These are phyloP conservation scores for Microdochium bolleyi DNA, from an alignment of 2,329 filamentous ascomycete genomes.

Conservation along the genomic window DNA sequence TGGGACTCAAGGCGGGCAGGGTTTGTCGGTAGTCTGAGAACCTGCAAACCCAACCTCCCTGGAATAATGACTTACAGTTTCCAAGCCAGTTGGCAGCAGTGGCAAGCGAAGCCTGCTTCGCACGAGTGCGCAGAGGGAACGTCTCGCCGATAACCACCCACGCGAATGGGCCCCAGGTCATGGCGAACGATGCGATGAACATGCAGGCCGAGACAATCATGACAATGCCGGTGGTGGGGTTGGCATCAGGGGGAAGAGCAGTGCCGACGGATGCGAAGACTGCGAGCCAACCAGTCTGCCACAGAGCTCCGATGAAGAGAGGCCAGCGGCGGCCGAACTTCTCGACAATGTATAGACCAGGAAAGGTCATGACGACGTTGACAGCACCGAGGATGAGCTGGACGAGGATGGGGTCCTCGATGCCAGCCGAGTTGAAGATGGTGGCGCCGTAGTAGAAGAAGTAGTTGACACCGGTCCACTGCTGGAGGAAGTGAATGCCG, in stretches of 20 bases:
- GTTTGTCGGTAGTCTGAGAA: background rate
- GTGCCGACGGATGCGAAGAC: constrained; percentile 55
- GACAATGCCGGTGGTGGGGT: constrained; percentile 46
- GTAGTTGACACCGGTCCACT: constrained; percentile 57
- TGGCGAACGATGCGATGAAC: constrained; percentile 66
- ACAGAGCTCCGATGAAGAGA: constrained; percentile 56
- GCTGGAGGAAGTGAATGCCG: constrained; percentile 57
- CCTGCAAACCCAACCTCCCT: background rate
- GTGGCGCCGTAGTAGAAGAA: constrained; percentile 60
- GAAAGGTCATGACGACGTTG: constrained; percentile 60
- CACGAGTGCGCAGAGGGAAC: constrained; percentile 49
- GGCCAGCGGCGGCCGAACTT: constrained; percentile 61
- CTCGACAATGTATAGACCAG: constrained; percentile 61
- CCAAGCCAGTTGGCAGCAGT: constrained; percentile 50
- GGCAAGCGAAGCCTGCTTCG: constrained; percentile 45
- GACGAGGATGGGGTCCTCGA: constrained; percentile 57
- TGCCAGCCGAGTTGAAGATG: constrained; percentile 59
- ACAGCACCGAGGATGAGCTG: constrained; percentile 62
- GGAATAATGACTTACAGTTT: constrained; percentile 36
- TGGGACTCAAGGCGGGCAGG: background rate
- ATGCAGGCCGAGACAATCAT: constrained; percentile 68
- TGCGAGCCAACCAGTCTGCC: constrained; percentile 59
- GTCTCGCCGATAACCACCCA: constrained; percentile 63
- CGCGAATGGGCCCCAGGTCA: constrained; percentile 61
- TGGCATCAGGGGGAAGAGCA: constrained; percentile 29